Conservation (phyloP, 2,329 filamentous ascomycete species). For the Bipolaris gigantea region DNA sequence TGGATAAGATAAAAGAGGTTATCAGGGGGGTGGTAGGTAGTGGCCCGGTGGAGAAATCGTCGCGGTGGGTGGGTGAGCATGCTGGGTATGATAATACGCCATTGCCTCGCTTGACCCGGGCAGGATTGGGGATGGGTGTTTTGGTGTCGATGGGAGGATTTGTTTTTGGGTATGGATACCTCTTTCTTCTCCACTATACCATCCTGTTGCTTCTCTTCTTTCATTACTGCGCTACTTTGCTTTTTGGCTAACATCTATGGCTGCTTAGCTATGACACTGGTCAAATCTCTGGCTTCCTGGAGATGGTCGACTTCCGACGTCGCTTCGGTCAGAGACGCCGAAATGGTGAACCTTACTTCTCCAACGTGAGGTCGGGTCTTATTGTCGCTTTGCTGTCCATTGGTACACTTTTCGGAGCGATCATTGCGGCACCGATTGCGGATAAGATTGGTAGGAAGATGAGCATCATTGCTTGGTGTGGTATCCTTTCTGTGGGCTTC, state of each 20-base stretch:
- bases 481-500: constrained; percentile 65
- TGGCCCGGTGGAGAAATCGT: constrained; percentile 18
- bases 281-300: constrained; percentile 38
- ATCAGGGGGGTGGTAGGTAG: constrained; percentile 20
- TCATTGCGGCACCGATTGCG: constrained; percentile 59
- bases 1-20: constrained; percentile 15
- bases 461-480: constrained; percentile 61
- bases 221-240: not conserved
- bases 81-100: constrained; percentile 28
- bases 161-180: constrained; percentile 2
- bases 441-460: constrained; percentile 63
- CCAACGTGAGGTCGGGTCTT: constrained; percentile 32
- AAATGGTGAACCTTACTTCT: constrained; percentile 30
- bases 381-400: constrained; percentile 58
- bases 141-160: constrained; percentile 35
- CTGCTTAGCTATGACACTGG: constrained; percentile 27
- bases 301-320: constrained; percentile 33
- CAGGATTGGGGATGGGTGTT: constrained; percentile 29
- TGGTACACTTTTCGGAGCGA: constrained; percentile 72
- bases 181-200: not conserved
- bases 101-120: constrained; percentile 26
- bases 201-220: not conserved
- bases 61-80: constrained; percentile 22
- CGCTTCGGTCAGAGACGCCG: constrained; percentile 23
- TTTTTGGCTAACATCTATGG: not conserved